Percentiles rank a stretch among this genome's conserved stretches.
Conservation (phyloP, 2,329 filamentous ascomycete species). For the Aspergillus fumigatus region DNA sequence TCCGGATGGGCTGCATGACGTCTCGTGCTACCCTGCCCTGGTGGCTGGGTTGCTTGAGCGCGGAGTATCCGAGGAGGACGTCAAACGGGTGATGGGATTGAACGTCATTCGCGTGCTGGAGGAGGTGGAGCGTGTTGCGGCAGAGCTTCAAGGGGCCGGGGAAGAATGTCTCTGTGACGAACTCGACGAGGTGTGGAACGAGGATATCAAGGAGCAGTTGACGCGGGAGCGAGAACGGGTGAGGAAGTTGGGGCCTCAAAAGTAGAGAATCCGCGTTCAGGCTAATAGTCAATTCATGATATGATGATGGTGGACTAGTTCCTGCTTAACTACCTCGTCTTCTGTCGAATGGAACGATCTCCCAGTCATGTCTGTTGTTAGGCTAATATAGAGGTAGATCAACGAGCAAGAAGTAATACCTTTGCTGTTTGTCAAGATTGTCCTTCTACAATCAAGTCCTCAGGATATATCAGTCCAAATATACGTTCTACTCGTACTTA, state of each 20-base stretch:
- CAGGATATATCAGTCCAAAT: no score
- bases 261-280: not conserved
- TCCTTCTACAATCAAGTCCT: no score
- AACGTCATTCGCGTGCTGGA: not conserved
- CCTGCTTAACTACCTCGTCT: no score
- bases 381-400: no score
- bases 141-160: not conserved
- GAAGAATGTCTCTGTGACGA: not conserved
- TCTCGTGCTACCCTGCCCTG: constrained; percentile 68
- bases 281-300: no score
- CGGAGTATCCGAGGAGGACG: constrained; percentile 50
- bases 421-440: no score
- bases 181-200: not conserved
- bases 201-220: not conserved
- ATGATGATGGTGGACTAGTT: no score
- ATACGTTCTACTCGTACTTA: no score
- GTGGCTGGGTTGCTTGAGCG: constrained; percentile 64
- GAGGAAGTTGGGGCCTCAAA: not conserved
- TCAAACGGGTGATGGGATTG: not conserved
- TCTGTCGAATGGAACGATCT: no score
- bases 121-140: not conserved
- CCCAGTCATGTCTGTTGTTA: no score
- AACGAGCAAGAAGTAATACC: no score
- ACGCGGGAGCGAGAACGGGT: not conserved
- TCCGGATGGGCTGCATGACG: constrained; percentile 42